Conservation (phyloP, 164 flowering plant genomes). For the Pachysandra terminalis region DNA sequence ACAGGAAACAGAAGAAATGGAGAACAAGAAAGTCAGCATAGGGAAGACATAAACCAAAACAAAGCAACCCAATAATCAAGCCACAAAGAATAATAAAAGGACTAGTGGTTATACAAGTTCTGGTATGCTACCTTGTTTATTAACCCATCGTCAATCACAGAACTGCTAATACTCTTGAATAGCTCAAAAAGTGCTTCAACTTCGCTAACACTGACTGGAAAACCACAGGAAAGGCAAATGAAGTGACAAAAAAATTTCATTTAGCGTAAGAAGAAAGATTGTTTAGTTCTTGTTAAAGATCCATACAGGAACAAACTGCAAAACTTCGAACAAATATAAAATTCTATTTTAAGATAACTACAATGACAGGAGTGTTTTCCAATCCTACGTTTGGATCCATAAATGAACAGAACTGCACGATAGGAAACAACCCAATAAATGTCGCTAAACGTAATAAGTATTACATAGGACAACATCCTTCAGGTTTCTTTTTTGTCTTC, state of each 20-base stretch:
- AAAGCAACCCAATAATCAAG: not conserved
- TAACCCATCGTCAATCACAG: constrained; percentile 67
- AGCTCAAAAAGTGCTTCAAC: constrained; percentile 73
- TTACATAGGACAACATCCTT: not conserved
- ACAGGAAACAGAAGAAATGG: not conserved
- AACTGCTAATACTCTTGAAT: constrained; percentile 65
- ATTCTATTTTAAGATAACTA: no score
- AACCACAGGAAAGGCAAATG: constrained; percentile 2
- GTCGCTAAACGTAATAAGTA: not conserved
- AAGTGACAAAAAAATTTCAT: not conserved
- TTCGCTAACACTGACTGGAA: constrained; percentile 66
- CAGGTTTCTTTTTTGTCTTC: not conserved
- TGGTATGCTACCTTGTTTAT: constrained; percentile 48
- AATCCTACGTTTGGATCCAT: not conserved
- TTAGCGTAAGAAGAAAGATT: not conserved
- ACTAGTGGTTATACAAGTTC: not conserved
- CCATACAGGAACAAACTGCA: not conserved
- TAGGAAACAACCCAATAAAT: not conserved
- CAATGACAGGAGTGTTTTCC: no score
- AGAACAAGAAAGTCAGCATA: not conserved
- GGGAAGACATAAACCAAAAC: not conserved
- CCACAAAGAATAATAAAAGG: not conserved
- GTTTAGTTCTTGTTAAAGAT: no score
- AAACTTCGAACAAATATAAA: not conserved
- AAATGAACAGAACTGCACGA: not conserved